Evolutionary conservation across 2,329 filamentous ascomycete genomes (phyloP).

Genomic region (Colletotrichum tanaceti): DNA sequence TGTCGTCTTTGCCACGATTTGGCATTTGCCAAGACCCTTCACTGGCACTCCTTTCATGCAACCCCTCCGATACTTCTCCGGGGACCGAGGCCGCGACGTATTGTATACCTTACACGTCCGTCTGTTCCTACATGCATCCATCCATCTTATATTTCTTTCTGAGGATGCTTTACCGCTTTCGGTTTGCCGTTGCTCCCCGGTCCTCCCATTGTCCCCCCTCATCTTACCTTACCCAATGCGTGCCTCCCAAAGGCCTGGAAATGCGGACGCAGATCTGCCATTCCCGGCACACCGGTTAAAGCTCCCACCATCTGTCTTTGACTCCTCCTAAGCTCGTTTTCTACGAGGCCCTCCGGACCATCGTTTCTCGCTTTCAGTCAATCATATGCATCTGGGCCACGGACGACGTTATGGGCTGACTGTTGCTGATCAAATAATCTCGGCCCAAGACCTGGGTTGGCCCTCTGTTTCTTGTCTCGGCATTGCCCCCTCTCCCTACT

Average conservation of each 20-base stretch:
- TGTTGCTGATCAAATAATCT: background rate
- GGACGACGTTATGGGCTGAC: constrained; percentile 1
- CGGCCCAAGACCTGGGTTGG: background rate
- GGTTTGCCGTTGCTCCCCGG: background rate
- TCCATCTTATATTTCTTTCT: constrained; percentile 8
- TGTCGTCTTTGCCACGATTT: constrained; percentile 11
- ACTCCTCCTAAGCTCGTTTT: too few relatives aligned
- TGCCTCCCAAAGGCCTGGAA: constrained; percentile 1
- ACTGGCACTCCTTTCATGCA: constrained; percentile 17
- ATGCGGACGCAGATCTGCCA: constrained; percentile 9
- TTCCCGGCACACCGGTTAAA: constrained; percentile 12
- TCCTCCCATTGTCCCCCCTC: background rate
- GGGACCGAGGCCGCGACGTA: constrained; percentile 29
- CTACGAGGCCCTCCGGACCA: background rate
- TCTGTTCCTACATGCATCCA: background rate
- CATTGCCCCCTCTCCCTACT: background rate
- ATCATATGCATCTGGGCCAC: constrained; percentile 2
- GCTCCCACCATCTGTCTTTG: background rate
- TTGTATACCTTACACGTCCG: constrained; percentile 21
- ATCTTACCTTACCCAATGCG: constrained; percentile 21
- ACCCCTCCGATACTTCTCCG: constrained; percentile 27
- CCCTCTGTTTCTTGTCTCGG: background rate
- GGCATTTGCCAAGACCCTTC: constrained; percentile 25
- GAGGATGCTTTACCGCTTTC: background rate
- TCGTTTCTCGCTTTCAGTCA: background rate